Evolutionary conservation across 73 alveolate genomes (phyloP).

Genomic region (Paramecium pentaurelia): DNA sequence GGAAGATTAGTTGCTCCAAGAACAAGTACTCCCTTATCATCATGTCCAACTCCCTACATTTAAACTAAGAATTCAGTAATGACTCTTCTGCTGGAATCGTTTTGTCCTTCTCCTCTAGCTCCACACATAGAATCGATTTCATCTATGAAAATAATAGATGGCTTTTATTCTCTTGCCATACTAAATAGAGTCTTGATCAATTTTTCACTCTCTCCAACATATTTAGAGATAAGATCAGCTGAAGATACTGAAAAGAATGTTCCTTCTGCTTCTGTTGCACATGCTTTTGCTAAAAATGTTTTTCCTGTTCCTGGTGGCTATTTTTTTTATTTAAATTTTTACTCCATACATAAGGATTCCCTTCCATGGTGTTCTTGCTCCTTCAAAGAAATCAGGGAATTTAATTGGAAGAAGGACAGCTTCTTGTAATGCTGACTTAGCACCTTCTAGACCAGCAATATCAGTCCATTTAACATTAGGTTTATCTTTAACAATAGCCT

Average conservation of each 20-base stretch:
- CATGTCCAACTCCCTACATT: slow-evolving; percentile 96
- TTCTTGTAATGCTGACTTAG: slow-evolving; percentile 93
- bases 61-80: slow-evolving; percentile 96
- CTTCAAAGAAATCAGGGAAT: slow-evolving; percentile 96
- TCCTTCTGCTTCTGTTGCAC: slow-evolving; percentile 99
- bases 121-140: slow-evolving; percentile 97
- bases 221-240: slow-evolving; percentile 83
- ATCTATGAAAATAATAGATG: slow-evolving; percentile 97
- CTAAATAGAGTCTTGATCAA: slow-evolving; percentile 88
- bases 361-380: slow-evolving; percentile 96
- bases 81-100: slow-evolving; percentile 95
- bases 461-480: slow-evolving; percentile 98
- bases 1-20: slow-evolving; percentile 99
- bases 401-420: slow-evolving; percentile 98
- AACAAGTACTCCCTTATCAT: slow-evolving; percentile 91
- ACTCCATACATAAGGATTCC: slow-evolving; percentile 97
- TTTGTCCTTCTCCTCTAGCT: slow-evolving; percentile 94
- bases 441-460: slow-evolving; percentile 96
- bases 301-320: slow-evolving; percentile 99
- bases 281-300: slow-evolving; percentile 98
- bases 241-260: slow-evolving; percentile 90
- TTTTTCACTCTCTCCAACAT: slow-evolving; percentile 92
- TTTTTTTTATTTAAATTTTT: not conserved
- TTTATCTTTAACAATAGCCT: slow-evolving; percentile 56
- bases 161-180: slow-evolving; percentile 96